phyloP scores from a whole-genome alignment of 768 basidiomycete genomes.

The Coprinellus micaceus region DNA sequence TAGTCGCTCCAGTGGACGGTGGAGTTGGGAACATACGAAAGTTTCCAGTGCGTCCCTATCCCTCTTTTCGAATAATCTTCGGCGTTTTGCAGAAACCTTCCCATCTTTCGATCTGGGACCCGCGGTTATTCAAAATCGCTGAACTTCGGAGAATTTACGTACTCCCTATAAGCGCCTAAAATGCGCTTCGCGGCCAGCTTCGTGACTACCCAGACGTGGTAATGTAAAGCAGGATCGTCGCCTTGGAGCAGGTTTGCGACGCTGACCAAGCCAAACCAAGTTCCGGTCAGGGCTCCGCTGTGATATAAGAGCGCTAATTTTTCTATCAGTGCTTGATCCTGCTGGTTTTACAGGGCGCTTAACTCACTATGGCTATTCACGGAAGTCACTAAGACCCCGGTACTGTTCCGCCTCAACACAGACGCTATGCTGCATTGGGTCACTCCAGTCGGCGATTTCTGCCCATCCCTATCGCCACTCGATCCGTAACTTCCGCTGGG shows the following conservation, averaged over 20 bases:
- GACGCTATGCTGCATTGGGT: not conserved
- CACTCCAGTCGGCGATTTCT: too few relatives aligned
- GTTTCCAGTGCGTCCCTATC: slow-evolving; percentile 18
- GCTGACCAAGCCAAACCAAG: not conserved
- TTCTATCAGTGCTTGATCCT: not conserved
- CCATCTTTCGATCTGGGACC: not conserved
- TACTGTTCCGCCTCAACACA: slow-evolving; percentile 17
- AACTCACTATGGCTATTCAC: slow-evolving; percentile 42
- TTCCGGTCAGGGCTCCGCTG: slow-evolving; percentile 4
- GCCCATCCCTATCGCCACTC: too few relatives aligned
- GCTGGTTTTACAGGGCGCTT: not conserved
- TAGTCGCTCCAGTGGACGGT: not conserved
- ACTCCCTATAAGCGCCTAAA: too few relatives aligned
- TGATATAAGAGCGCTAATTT: slow-evolving; percentile 16
- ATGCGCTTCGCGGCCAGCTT: slow-evolving; percentile 24
- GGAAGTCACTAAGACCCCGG: slow-evolving; percentile 41
- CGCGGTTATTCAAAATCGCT: too few relatives aligned
- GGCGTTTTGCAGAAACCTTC: not conserved
- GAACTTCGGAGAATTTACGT: too few relatives aligned
- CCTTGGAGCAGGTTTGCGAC: not conserved
- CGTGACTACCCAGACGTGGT: slow-evolving; percentile 29
- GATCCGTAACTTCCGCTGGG: too few relatives aligned
- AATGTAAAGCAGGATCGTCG: slow-evolving; percentile 14
- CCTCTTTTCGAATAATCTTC: not conserved
- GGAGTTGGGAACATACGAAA: slow-evolving; percentile 23